phyloP scores from a whole-genome alignment of 2,329 filamentous ascomycete species.

The Alternaria triticimaculans region DNA sequence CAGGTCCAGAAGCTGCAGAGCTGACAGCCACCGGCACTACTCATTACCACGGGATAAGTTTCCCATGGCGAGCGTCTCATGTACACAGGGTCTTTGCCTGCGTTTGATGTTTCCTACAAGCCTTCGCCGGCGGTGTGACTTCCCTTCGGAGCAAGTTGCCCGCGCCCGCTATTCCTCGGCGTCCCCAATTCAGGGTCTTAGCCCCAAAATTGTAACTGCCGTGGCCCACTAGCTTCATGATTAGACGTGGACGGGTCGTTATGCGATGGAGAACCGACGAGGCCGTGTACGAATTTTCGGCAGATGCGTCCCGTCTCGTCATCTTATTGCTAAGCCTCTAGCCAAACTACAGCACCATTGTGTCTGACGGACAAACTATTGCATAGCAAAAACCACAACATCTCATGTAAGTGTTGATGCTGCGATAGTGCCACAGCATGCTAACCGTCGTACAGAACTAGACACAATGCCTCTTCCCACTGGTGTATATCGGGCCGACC shows the following conservation, averaged over 20 bases:
- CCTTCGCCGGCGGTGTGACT: background rate
- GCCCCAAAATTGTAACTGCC: conserved; percentile 41
- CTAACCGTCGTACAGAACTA: conserved; percentile 3
- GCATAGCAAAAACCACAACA: background rate
- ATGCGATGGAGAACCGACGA: conserved; percentile 12
- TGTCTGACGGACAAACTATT: background rate
- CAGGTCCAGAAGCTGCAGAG: conserved; percentile 9
- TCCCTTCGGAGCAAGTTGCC: conserved; percentile 3
- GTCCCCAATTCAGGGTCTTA: conserved; percentile 12
- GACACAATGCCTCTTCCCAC: conserved; percentile 47
- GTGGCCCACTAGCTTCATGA: conserved; percentile 41
- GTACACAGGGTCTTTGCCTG: background rate
- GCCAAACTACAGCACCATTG: background rate
- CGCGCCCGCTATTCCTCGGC: conserved; percentile 15
- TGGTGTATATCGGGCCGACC: conserved; percentile 58
- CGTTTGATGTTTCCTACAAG: background rate
- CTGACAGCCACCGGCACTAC: background rate
- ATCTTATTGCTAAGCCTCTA: background rate
- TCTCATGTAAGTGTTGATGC: background rate
- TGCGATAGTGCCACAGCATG: background rate
- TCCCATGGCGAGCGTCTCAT: background rate
- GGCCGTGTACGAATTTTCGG: conserved; percentile 14
- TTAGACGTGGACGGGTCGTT: conserved; percentile 9
- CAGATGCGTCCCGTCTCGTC: background rate
- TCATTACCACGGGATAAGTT: background rate